Base-by-base conservation (phyloP, 2,329 filamentous ascomycete species). In the Claviceps pusilla region DNA sequence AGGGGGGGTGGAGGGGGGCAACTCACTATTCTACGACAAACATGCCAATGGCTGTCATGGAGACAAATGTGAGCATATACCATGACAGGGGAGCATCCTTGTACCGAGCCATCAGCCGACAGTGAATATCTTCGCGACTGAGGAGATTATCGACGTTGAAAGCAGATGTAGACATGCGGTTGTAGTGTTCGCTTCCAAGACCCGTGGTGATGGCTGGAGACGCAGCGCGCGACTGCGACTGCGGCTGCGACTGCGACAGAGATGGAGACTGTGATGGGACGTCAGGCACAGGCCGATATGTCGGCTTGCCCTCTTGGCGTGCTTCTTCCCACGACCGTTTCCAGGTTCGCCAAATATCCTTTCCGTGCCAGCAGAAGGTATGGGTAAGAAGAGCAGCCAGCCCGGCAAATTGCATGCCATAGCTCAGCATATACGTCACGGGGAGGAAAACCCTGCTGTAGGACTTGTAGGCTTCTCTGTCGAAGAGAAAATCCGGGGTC, bases 361-460 rank as follows among this genome's bases (percentile, higher is more conserved):
- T 80, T 14, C 89, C 88, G 62, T 94, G 87, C 87, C 88, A 93
- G 63, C 88, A 87, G 28, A 79, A 73, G 0, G 88, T 94, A 64
- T 94, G 88, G 1, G 87, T 88, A 19, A 95, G 71, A 12, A 94
- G 73, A 1, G 87, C 85, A 29, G 87, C 84, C 24, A 95, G 73
- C 1, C 85, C 86, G 12, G 89, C 89, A 65, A 95, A 94, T 62
- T 93, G 88, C 29, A 94, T 78, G 3, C 84, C 88, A 60, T 94
- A 95, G 63, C 87, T 90, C 45, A 94, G 75, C 24, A 90, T 86
- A 64, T 93, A 95, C 0, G 89, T 93, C 57, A 93, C 89, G 1
- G 89, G 87, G 9, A 94, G 71, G 59, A 90, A 95, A 1, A 94
- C 86, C 19, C 86, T 80, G 60, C 87, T 91, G 68, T 94, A 94